Evolutionary conservation across 768 basidiomycete genomes (phyloP).

Genomic region (Tylopilus sp.): DNA sequence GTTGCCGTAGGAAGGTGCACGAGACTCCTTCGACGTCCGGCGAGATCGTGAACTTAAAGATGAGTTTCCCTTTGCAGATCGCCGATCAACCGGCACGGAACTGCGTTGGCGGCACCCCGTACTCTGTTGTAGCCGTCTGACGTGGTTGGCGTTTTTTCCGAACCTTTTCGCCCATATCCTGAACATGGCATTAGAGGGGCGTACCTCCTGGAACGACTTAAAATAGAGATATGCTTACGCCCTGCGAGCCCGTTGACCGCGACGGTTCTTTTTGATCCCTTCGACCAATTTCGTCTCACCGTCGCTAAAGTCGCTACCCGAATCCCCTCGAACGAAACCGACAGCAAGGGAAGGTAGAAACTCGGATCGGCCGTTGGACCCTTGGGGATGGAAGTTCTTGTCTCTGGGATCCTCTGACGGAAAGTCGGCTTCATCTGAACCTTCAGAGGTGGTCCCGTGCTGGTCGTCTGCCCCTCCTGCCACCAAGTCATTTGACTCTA

Average conservation of each 20-base stretch:
- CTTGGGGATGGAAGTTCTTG: constrained; percentile 22
- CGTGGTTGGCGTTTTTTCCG: constrained; percentile 86
- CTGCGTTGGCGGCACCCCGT: constrained; percentile 13
- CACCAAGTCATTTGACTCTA: constrained; percentile 30
- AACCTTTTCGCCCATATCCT: constrained; percentile 99
- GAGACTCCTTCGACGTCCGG: background rate
- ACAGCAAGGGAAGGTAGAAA: constrained; percentile 89
- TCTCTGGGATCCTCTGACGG: constrained; percentile 9
- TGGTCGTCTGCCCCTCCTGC: constrained; percentile 37
- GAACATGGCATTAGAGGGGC: constrained; percentile 5
- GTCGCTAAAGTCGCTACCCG: constrained; percentile 75
- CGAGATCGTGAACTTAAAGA: background rate
- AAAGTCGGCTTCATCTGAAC: constrained; percentile 13
- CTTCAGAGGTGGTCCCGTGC: constrained; percentile 23
- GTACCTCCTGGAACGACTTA: background rate
- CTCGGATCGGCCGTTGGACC: constrained; percentile 38
- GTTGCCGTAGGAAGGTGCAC: background rate
- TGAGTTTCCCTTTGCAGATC: constrained; percentile 12
- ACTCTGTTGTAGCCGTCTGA: constrained; percentile 45
- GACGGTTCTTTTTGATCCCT: constrained; percentile 72
- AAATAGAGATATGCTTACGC: constrained; percentile 59
- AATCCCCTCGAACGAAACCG: constrained; percentile 79
- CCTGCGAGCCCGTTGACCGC: constrained; percentile 91
- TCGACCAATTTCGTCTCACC: constrained; percentile 54
- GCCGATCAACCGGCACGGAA: constrained; percentile 15